phyloP scores from a whole-genome alignment of 305 asterid species.

The Fraxinus platypoda region DNA sequence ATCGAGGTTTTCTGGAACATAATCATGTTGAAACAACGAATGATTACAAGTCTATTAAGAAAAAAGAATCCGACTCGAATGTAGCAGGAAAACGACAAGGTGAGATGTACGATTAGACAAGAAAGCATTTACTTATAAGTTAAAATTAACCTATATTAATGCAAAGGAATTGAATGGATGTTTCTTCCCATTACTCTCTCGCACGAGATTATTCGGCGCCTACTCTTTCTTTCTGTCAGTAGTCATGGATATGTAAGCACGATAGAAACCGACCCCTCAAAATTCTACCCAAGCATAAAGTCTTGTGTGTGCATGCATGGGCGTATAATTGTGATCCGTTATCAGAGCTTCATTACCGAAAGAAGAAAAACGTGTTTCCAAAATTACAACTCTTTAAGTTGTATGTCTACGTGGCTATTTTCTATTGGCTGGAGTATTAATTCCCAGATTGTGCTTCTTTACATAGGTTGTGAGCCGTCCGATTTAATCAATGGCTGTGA shows the following conservation, averaged over 20 bases:
- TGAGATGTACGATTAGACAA: not conserved
- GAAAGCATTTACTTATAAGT: not conserved
- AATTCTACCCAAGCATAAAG: not conserved
- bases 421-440: no score
- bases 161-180: not conserved
- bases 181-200: not conserved
- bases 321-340: not conserved
- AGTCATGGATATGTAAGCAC: not conserved
- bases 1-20: constrained; percentile 71
- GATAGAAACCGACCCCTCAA: not conserved
- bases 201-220: not conserved
- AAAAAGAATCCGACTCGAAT: not conserved
- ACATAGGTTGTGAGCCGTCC: no score
- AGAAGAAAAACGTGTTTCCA: no score
- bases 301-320: not conserved
- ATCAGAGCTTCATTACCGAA: not conserved
- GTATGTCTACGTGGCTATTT: no score
- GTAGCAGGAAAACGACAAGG: not conserved
- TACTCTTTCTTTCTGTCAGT: not conserved
- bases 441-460: no score
- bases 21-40: constrained; percentile 42
- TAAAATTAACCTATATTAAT: not conserved
- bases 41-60: not conserved
- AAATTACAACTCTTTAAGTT: no score
- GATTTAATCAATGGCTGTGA: no score